A percentile compares a stretch with the other conserved stretches of the same genome.
Conservation (phyloP, 2,329 filamentous ascomycete species). For the Paracoccidioides brasiliensis region DNA sequence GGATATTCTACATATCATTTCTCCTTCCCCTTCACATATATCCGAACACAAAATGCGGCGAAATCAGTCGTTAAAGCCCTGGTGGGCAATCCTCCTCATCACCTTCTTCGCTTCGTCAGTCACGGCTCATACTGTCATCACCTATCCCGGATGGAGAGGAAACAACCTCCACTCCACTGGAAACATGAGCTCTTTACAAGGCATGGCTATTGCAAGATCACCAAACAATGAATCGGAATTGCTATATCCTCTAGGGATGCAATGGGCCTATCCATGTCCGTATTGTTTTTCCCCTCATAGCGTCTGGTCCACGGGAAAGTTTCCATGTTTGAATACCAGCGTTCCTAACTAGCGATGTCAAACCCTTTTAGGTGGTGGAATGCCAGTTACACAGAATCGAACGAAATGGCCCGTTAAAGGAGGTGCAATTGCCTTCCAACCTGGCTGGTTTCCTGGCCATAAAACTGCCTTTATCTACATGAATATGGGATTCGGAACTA, state of each 20-base stretch:
- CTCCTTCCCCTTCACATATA: not conserved
- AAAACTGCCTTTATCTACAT: conserved; percentile 70
- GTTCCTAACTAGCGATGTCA: conserved; percentile 5
- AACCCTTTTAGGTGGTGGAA: conserved; percentile 58
- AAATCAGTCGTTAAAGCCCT: conserved; percentile 16
- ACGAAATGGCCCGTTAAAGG: conserved; percentile 84
- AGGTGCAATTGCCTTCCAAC: conserved; percentile 79
- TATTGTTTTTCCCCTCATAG: conserved; percentile 10
- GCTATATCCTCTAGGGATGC: conserved; percentile 72
- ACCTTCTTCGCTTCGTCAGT: conserved; percentile 27
- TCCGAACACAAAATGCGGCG: conserved; percentile 16
- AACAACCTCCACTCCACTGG: conserved; percentile 72
- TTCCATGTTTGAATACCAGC: not conserved
- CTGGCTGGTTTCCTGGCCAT: conserved; percentile 93
- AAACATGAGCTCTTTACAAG: conserved; percentile 35
- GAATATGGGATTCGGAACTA: conserved; percentile 75
- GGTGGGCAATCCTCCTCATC: conserved; percentile 20
- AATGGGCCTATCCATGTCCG: conserved; percentile 92
- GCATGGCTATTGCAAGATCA: conserved; percentile 35
- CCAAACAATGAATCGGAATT: conserved; percentile 32
- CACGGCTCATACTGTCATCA: conserved; percentile 60
- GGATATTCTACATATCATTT: conserved; percentile 7
- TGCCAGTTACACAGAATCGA: conserved; percentile 62
- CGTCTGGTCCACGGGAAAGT: not conserved
- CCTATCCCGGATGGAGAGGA: conserved; percentile 76